Evolutionary conservation across 495 filamentous ascomycete species (phyloP).

Genomic region (Filosporella fistucella): DNA sequence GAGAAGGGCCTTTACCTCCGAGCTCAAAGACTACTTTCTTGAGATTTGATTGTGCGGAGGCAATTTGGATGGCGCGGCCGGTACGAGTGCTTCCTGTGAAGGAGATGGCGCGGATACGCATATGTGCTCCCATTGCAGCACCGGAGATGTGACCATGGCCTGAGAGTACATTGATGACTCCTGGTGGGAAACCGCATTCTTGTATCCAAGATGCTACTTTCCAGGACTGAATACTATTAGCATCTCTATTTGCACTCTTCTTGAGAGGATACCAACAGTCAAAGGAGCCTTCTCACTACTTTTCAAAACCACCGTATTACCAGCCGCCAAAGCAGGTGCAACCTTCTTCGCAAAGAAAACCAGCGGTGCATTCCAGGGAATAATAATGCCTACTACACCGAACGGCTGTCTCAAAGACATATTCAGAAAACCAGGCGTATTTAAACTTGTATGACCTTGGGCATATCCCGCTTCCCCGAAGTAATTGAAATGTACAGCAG

Average conservation of each 20-base stretch:
- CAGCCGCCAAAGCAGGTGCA: conserved; percentile 63
- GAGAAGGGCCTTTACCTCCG: conserved; percentile 95
- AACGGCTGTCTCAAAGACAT: conserved; percentile 77
- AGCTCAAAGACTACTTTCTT: conserved; percentile 98
- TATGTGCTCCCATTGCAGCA: conserved; percentile 85
- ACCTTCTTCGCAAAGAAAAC: conserved; percentile 32
- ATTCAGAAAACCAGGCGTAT: conserved; percentile 18
- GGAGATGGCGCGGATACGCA: conserved; percentile 95
- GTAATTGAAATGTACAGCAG: conserved; percentile 24
- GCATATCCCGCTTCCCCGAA: conserved; percentile 31
- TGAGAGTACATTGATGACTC: conserved; percentile 91
- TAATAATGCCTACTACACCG: conserved; percentile 46
- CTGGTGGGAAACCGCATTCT: conserved; percentile 91
- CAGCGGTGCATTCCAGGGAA: conserved; percentile 48
- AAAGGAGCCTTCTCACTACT: conserved; percentile 73
- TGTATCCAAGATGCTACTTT: conserved; percentile 42
- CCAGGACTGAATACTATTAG: conserved; percentile 46
- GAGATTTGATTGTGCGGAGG: conserved; percentile 86
- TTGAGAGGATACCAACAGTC: conserved; percentile 35
- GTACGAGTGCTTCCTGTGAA: conserved; percentile 93
- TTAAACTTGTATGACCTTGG: conserved; percentile 11
- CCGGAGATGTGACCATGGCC: conserved; percentile 84
- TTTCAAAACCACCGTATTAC: conserved; percentile 73
- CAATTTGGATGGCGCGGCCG: conserved; percentile 89
- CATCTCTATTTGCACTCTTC: neutral